phyloP scores from a whole-genome alignment of 1,139 yeast species.

The Sugiyamaella japonica region DNA sequence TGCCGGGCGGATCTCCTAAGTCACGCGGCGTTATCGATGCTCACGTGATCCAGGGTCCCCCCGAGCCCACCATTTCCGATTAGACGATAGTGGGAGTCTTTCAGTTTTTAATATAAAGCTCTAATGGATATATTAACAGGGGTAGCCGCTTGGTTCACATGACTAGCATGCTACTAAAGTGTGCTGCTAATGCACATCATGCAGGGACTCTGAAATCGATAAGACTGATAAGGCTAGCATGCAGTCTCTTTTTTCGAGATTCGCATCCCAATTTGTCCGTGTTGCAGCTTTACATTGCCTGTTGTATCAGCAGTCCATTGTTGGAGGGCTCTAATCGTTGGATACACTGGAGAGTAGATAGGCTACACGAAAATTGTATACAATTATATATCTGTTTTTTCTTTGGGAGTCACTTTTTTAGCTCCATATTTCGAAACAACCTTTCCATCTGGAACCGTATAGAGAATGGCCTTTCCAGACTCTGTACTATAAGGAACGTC shows the following conservation, averaged over 20 bases:
- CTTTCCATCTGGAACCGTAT: constrained; percentile 97
- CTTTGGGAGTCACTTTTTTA: constrained; percentile 39
- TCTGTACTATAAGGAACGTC: constrained; percentile 63
- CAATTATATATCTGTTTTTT: neutral
- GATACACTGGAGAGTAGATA: too few relatives aligned
- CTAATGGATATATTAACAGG: neutral
- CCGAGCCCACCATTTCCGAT: neutral
- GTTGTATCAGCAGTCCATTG: too few relatives aligned
- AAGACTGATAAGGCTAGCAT: neutral
- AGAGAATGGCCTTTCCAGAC: constrained; percentile 66
- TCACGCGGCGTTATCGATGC: neutral
- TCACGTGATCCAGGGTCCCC: constrained; percentile 3
- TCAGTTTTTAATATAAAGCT: neutral
- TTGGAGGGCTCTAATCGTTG: too few relatives aligned
- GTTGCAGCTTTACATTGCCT: too few relatives aligned
- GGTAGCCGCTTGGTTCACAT: neutral
- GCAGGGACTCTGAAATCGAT: neutral
- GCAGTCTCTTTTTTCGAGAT: neutral
- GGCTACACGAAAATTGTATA: too few relatives aligned
- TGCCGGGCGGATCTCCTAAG: neutral
- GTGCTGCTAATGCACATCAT: neutral
- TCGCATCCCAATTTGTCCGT: too few relatives aligned
- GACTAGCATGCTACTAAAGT: neutral
- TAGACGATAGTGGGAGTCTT: neutral
- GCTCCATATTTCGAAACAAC: constrained; percentile 82